These are phyloP conservation scores for Coemansia sp. DNA, from an alignment of 192 early-diverging fungal species.

Conservation along the genomic window DNA sequence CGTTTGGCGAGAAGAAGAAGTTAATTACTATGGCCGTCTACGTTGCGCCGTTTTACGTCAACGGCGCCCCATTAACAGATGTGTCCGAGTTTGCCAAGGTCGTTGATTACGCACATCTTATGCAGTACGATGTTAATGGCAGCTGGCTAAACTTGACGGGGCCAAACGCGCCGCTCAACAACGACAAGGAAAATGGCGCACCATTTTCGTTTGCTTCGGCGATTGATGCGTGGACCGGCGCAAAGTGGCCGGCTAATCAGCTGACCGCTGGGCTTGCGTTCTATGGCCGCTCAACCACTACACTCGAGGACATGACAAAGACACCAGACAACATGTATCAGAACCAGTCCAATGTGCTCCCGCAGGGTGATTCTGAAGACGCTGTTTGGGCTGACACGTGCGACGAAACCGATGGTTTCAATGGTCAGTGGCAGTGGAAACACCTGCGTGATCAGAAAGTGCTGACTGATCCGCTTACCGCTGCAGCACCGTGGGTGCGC, in stretches of 20 bases:
- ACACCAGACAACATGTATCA: conserved; percentile 52
- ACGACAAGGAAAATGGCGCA: conserved; percentile 24
- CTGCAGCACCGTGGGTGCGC: conserved; percentile 58
- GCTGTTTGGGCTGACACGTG: conserved; percentile 10
- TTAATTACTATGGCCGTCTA: conserved; percentile 65
- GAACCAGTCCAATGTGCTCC: conserved; percentile 24
- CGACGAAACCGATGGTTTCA: conserved; percentile 53
- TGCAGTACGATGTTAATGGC: conserved; percentile 67
- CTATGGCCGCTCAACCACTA: conserved; percentile 57
- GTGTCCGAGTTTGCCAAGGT: conserved; percentile 60
- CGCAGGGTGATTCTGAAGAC: conserved; percentile 56
- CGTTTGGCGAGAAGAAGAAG: conserved; percentile 41
- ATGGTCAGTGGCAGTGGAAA: conserved; percentile 64
- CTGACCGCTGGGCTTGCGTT: conserved; percentile 60
- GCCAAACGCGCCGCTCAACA: conserved; percentile 60
- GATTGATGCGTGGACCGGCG: conserved; percentile 53
- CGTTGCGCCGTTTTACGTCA: conserved; percentile 57
- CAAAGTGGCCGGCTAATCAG: conserved; percentile 60
- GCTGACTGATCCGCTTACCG: conserved; percentile 44
- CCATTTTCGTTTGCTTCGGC: conserved; percentile 46
- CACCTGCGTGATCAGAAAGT: conserved; percentile 60
- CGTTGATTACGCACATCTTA: conserved; percentile 65
- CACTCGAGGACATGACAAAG: conserved; percentile 57
- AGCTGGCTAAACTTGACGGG: conserved; percentile 56
- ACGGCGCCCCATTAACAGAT: conserved; percentile 47